phyloP scores from a whole-genome alignment of 805 yeast species.

The Schwanniomyces occidentalis region DNA sequence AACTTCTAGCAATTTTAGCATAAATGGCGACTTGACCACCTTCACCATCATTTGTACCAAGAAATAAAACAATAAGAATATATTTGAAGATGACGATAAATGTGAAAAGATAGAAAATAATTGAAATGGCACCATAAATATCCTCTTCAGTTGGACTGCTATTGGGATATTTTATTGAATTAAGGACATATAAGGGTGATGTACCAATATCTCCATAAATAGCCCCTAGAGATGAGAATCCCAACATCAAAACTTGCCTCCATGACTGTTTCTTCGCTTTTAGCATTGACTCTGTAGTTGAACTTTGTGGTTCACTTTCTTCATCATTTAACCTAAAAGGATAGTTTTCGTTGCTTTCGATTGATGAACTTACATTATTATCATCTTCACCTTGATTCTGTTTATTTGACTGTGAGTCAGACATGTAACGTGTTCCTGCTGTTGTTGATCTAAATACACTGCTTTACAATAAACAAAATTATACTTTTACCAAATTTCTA shows the following conservation, averaged over 20 bases:
- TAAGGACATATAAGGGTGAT: conserved; percentile 54
- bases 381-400: too few relatives aligned
- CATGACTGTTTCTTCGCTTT: conserved; percentile 9
- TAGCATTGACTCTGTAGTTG: too few relatives aligned
- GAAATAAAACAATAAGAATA: conserved; percentile 44
- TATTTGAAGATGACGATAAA: conserved; percentile 55
- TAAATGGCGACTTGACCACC: conserved; percentile 69
- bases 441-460: too few relatives aligned
- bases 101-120: conserved; percentile 56
- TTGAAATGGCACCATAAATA: conserved; percentile 50
- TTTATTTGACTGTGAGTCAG: too few relatives aligned
- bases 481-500: too few relatives aligned
- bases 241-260: conserved; percentile 25
- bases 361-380: too few relatives aligned
- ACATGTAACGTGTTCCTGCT: too few relatives aligned
- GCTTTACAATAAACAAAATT: too few relatives aligned
- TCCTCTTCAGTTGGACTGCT: conserved; percentile 37
- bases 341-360: too few relatives aligned
- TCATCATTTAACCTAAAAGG: too few relatives aligned
- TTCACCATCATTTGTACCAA: conserved; percentile 60
- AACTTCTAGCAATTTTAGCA: conserved; percentile 52
- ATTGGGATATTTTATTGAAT: conserved; percentile 29
- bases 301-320: too few relatives aligned
- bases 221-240: conserved; percentile 56
- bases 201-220: conserved; percentile 67